Evolutionary conservation across 2,329 filamentous ascomycete genomes (phyloP).

Genomic region (Apiospora hydei): DNA sequence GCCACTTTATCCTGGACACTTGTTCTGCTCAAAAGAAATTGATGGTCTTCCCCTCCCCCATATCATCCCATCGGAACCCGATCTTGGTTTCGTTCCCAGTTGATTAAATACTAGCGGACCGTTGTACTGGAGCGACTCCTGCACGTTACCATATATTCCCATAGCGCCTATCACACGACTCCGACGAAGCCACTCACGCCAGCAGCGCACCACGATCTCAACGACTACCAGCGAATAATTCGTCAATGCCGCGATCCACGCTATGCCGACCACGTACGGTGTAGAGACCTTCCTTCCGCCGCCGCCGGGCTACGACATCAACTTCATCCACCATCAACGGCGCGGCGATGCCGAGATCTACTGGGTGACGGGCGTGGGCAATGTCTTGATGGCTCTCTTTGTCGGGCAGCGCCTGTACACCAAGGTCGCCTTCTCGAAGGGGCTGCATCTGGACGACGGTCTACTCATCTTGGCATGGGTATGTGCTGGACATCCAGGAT

Average conservation of each 20-base stretch:
- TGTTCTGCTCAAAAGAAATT: background rate
- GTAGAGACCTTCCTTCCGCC: background rate
- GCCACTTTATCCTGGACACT: background rate
- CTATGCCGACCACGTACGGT: background rate
- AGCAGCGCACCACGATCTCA: too few species aligned
- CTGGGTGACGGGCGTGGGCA: conserved; percentile 38
- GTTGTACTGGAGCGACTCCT: too few species aligned
- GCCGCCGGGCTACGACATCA: conserved; percentile 39
- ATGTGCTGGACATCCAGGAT: background rate
- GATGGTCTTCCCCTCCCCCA: background rate
- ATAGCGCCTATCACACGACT: too few species aligned
- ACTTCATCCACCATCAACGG: conserved; percentile 43
- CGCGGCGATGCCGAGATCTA: conserved; percentile 36
- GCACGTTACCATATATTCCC: too few species aligned
- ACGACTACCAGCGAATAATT: too few species aligned
- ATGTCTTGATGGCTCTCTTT: conserved; percentile 35
- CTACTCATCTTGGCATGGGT: background rate
- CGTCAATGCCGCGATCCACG: background rate
- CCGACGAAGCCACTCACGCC: too few species aligned
- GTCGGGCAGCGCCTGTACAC: conserved; percentile 43
- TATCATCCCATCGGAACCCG: too few species aligned
- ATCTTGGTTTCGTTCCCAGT: background rate
- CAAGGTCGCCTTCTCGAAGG: conserved; percentile 36
- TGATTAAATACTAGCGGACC: background rate
- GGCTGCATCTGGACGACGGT: conserved; percentile 30